A percentile compares a stretch with the other conserved stretches of the same genome.
Conservation (phyloP, 345 rosid genomes). For the Hypericum androsaemum region DNA sequence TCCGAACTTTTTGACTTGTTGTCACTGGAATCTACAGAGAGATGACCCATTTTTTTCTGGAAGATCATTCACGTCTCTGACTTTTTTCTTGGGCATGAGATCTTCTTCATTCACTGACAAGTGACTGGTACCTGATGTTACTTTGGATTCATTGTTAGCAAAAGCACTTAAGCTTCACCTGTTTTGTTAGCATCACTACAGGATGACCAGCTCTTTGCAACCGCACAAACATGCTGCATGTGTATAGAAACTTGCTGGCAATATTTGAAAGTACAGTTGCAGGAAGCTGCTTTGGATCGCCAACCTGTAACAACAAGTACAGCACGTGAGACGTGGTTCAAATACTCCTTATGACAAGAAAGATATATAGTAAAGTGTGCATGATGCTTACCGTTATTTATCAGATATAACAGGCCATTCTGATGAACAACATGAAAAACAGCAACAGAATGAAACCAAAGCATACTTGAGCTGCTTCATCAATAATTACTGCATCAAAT, state of each 20-base stretch:
- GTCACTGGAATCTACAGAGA: slow-evolving; percentile 24
- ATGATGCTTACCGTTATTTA: slow-evolving; percentile 44
- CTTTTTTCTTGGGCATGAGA: slow-evolving; percentile 22
- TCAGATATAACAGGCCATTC: slow-evolving; percentile 8
- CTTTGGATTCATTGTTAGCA: slow-evolving; percentile 9
- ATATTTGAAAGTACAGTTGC: slow-evolving; percentile 89
- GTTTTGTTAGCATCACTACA: slow-evolving; percentile 87
- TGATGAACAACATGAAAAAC: slow-evolving; percentile 10
- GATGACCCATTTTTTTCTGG: slow-evolving; percentile 18
- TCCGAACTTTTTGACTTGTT: slow-evolving; percentile 19
- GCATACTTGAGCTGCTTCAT: slow-evolving; percentile 97
- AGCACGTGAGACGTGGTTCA: slow-evolving; percentile 6
- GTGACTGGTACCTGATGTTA: slow-evolving; percentile 18
- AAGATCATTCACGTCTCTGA: slow-evolving; percentile 17
- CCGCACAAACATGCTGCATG: slow-evolving; percentile 99
- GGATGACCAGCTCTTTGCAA: slow-evolving; percentile 88
- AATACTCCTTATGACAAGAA: not conserved
- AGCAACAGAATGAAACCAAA: slow-evolving; percentile 14
- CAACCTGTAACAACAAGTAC: slow-evolving; percentile 45
- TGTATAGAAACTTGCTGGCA: slow-evolving; percentile 76
- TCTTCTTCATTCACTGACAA: slow-evolving; percentile 20
- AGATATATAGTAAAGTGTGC: not conserved
- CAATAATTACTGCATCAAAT: slow-evolving; percentile 88
- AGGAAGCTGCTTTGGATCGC: slow-evolving; percentile 97
- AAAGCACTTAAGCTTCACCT: slow-evolving; percentile 33